These are phyloP conservation scores for Ophiocordyceps sinensis DNA, from an alignment of 2,329 filamentous ascomycete genomes.

Conservation along the genomic window DNA sequence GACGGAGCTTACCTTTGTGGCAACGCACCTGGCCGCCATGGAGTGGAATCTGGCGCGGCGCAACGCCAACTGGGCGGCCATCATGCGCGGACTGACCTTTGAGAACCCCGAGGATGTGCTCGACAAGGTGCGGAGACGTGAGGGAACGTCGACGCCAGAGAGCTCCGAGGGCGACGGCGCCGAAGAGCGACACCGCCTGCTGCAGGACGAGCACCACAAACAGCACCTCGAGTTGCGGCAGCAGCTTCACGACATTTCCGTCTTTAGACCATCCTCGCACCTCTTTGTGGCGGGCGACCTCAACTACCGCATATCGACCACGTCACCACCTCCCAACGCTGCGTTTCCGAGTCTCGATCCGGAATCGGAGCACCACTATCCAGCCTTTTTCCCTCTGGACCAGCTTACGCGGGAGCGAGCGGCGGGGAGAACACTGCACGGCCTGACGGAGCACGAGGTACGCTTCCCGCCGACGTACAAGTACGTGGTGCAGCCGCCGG, in stretches of 20 bases:
- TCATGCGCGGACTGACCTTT: slow-evolving; percentile 72
- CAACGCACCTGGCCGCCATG: slow-evolving; percentile 79
- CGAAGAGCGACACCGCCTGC: slow-evolving; percentile 15
- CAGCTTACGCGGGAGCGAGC: slow-evolving; percentile 62
- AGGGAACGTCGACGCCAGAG: neutral
- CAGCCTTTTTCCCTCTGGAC: slow-evolving; percentile 55
- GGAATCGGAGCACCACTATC: slow-evolving; percentile 46
- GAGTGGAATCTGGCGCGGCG: slow-evolving; percentile 62
- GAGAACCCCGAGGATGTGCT: slow-evolving; percentile 32
- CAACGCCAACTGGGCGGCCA: slow-evolving; percentile 79
- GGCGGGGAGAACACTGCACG: slow-evolving; percentile 60
- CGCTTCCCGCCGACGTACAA: slow-evolving; percentile 91
- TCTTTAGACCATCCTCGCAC: slow-evolving; percentile 64
- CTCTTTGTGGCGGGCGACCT: slow-evolving; percentile 84
- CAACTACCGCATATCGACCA: slow-evolving; percentile 77
- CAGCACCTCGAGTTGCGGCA: slow-evolving; percentile 23
- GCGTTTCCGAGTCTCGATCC: slow-evolving; percentile 46
- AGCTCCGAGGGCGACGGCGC: slow-evolving; percentile 9
- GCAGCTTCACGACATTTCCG: slow-evolving; percentile 40
- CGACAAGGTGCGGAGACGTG: slow-evolving; percentile 4
- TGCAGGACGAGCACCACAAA: slow-evolving; percentile 19
- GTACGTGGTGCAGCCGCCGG: slow-evolving; percentile 38
- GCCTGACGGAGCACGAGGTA: slow-evolving; percentile 59
- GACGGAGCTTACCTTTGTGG: slow-evolving; percentile 68
- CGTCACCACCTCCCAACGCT: slow-evolving; percentile 45